Conservation (phyloP, 1,139 yeast species). For the Wickerhamomyces sp. region DNA sequence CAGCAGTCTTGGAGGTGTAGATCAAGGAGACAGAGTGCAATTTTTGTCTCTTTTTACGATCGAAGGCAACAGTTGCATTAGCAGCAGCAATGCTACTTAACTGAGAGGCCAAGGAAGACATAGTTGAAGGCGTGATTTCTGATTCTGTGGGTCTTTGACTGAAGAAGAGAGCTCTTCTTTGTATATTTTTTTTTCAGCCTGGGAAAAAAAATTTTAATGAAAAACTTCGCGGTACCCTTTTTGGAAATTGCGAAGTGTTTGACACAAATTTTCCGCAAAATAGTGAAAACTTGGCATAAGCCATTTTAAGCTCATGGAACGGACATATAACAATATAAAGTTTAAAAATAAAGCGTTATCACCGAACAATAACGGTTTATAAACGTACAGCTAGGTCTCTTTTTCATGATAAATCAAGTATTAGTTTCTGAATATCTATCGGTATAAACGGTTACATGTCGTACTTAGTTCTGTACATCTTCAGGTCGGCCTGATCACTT, state of each 20-base stretch:
- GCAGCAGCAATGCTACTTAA: conserved; percentile 65
- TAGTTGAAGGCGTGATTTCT: not conserved
- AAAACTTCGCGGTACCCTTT: conserved; percentile 7
- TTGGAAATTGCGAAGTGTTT: not conserved
- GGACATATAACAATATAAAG: too few species aligned
- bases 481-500: too few species aligned
- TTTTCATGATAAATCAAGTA: too few species aligned
- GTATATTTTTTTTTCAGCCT: conserved; percentile 2
- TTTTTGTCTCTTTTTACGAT: conserved; percentile 80
- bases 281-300: not conserved
- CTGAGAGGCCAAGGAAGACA: conserved; percentile 63
- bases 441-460: too few species aligned
- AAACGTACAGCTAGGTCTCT: too few species aligned
- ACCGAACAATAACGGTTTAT: too few species aligned
- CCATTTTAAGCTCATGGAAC: too few species aligned
- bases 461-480: too few species aligned
- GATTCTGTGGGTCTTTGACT: not conserved
- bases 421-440: too few species aligned
- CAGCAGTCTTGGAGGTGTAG: conserved; percentile 82
- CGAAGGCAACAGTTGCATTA: conserved; percentile 72
- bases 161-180: not conserved
- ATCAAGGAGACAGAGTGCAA: conserved; percentile 85
- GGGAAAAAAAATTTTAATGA: conserved; percentile 10
- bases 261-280: not conserved
- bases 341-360: too few species aligned